These are phyloP conservation scores for Solanum lycopersicoides DNA, from an alignment of 257 asterid genomes.

Conservation along the genomic window DNA sequence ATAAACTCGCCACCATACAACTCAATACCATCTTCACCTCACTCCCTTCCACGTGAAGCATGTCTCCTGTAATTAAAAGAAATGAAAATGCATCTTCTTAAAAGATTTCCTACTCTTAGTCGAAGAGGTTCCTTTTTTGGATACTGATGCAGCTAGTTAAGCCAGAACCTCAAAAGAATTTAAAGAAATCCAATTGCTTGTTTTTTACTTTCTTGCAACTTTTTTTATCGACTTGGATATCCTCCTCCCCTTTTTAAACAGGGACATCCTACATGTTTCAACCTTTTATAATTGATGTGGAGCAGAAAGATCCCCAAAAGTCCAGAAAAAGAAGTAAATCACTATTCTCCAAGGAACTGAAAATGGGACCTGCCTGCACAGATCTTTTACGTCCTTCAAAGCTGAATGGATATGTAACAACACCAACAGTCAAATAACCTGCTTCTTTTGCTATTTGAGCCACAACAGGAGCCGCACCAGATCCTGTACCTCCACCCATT, in stretches of 20 bases:
- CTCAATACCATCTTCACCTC: background rate
- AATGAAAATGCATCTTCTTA: background rate
- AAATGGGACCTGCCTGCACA: constrained; percentile 53
- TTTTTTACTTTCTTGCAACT: background rate
- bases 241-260: background rate
- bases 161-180: background rate
- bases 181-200: background rate
- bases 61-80: background rate
- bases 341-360: background rate
- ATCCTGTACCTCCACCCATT: constrained; percentile 99
- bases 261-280: background rate
- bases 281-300: background rate
- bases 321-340: background rate
- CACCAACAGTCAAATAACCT: constrained; percentile 96
- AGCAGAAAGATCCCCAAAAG: background rate
- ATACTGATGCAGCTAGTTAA: background rate
- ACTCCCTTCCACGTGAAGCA: background rate
- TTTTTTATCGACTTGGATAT: background rate
- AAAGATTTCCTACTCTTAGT: background rate
- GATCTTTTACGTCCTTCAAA: constrained; percentile 97
- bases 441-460: constrained; percentile 92
- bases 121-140: background rate
- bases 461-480: constrained; percentile 98
- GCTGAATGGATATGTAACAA: constrained; percentile 93
- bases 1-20: background rate